These are phyloP conservation scores for Aspergillus sp. DNA, from an alignment of 2,329 filamentous ascomycete species.

Conservation along the genomic window DNA sequence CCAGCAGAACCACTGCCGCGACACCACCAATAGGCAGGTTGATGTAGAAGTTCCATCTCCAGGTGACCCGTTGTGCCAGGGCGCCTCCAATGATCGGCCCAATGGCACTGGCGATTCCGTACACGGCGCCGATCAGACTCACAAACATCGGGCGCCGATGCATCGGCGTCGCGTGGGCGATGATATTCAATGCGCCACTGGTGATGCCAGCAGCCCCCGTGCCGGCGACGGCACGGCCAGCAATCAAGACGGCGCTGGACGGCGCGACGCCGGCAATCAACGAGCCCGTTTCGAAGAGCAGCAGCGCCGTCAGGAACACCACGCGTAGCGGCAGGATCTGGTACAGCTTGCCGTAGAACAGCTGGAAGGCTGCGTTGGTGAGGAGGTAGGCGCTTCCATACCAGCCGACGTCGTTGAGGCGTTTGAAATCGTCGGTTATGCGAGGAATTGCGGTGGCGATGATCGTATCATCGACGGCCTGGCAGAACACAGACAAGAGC, in stretches of 20 bases:
- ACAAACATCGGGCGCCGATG: conserved; percentile 23
- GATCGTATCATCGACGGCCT: conserved; percentile 18
- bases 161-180: conserved; percentile 25
- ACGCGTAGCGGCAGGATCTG: conserved; percentile 29
- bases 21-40: conserved; percentile 39
- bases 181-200: conserved; percentile 24
- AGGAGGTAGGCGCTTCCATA: conserved; percentile 34
- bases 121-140: conserved; percentile 24
- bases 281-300: conserved; percentile 32
- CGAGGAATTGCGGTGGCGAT: conserved; percentile 34
- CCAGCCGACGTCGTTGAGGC: conserved; percentile 35
- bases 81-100: conserved; percentile 29
- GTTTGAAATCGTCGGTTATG: conserved; percentile 36
- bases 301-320: conserved; percentile 24
- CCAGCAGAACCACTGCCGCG: too few relatives aligned
- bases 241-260: conserved; percentile 22
- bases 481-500: too few relatives aligned
- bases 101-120: conserved; percentile 23
- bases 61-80: conserved; percentile 22
- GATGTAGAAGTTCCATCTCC: conserved; percentile 45
- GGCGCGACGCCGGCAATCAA: conserved; percentile 23
- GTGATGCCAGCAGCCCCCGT: conserved; percentile 23
- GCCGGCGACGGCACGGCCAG: conserved; percentile 28
- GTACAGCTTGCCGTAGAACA: conserved; percentile 32
- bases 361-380: conserved; percentile 29